A percentile compares a stretch with the other conserved stretches of the same genome.
These are phyloP conservation scores for Allium sativum DNA, from an alignment of 106 monocot genomes.

Conservation along the genomic window DNA sequence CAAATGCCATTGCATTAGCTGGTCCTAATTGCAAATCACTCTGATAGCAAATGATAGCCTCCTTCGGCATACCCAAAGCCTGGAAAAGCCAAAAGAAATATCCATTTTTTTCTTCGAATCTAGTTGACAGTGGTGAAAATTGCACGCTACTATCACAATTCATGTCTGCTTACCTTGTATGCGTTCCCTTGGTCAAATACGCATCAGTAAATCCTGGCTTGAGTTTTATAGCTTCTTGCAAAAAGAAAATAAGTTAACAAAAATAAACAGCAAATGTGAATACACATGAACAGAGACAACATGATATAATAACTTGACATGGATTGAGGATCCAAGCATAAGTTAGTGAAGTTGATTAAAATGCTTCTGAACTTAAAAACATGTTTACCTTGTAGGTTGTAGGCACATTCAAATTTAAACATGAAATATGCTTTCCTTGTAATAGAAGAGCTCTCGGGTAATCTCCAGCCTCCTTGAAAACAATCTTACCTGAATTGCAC, in stretches of 20 bases:
- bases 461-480: conserved; percentile 90
- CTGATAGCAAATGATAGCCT: conserved; percentile 85
- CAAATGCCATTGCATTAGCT: conserved; percentile 69
- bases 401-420: neutral
- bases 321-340: too few relatives aligned
- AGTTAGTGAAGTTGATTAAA: too few relatives aligned
- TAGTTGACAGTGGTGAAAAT: conserved; percentile 7
- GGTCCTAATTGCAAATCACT: conserved; percentile 65
- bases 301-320: too few relatives aligned
- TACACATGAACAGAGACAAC: too few relatives aligned
- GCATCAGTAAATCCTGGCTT: conserved; percentile 88
- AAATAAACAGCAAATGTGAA: neutral
- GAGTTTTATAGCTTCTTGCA: conserved; percentile 84
- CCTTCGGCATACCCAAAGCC: conserved; percentile 85
- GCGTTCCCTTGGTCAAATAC: conserved; percentile 78
- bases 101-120: conserved; percentile 19
- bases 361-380: too few relatives aligned
- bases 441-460: conserved; percentile 71
- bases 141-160: conserved; percentile 20
- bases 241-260: neutral
- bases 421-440: conserved; percentile 35
- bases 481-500: too few relatives aligned
- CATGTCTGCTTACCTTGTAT: conserved; percentile 70
- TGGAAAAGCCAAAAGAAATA: conserved; percentile 53
- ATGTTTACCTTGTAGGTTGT: too few relatives aligned